Evolutionary conservation across 148 eudicot species (phyloP).

Genomic region (Rhododendron henanense): DNA sequence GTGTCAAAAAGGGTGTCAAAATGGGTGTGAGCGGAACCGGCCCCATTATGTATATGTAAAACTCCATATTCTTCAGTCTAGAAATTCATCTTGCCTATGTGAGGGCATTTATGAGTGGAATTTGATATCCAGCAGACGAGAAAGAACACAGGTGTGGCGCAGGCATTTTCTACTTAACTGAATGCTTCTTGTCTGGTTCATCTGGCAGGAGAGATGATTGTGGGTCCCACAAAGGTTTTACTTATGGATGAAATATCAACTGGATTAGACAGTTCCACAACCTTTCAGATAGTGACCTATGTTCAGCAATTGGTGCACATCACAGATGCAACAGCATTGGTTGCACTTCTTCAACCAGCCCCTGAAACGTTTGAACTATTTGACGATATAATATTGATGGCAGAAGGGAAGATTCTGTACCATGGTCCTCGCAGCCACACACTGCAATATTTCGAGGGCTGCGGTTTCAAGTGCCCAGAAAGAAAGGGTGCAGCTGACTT

Average conservation of each 20-base stretch:
- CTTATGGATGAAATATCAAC: conserved; percentile 92
- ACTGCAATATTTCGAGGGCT: no score
- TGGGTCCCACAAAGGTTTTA: conserved; percentile 73
- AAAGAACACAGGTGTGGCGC: neutral
- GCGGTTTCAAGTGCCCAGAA: no score
- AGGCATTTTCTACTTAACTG: neutral
- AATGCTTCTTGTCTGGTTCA: neutral
- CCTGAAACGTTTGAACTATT: no score
- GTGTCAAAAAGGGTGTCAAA: no score
- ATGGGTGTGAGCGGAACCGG: no score
- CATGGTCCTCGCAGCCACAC: no score
- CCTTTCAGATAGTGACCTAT: conserved; percentile 64
- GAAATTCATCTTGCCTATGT: neutral
- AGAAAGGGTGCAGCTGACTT: no score
- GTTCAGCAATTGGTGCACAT: conserved; percentile 71
- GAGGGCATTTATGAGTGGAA: neutral
- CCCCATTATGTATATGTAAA: neutral
- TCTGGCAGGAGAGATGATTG: conserved; percentile 77
- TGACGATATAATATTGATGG: no score
- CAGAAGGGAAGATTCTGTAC: no score
- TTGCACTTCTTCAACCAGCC: conserved; percentile 88
- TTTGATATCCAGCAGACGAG: neutral
- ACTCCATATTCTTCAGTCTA: neutral
- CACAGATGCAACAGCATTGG: conserved; percentile 62
- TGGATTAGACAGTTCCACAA: conserved; percentile 83